Evolutionary conservation across 768 basidiomycete species (phyloP).

Genomic region (Pholiota molesta): DNA sequence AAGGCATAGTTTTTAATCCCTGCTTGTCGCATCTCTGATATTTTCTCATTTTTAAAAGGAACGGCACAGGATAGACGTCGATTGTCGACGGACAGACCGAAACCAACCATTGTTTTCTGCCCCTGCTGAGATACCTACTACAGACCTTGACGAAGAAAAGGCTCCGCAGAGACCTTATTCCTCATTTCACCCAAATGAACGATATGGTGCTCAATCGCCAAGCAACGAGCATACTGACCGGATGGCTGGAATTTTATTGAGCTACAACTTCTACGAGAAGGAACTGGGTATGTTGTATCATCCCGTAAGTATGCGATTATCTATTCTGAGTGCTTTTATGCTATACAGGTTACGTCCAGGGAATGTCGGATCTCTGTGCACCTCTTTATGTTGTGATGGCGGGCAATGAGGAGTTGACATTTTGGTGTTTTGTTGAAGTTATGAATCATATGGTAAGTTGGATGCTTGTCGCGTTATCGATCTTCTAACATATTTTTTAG

Average conservation of each 20-base stretch:
- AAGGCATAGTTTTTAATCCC: slow-evolving; percentile 16
- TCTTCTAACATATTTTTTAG: slow-evolving; percentile 41
- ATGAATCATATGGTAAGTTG: slow-evolving; percentile 91
- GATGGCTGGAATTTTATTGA: slow-evolving; percentile 83
- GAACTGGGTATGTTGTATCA: slow-evolving; percentile 66
- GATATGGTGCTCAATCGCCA: slow-evolving; percentile 89
- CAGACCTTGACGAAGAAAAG: slow-evolving; percentile 54
- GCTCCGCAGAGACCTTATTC: slow-evolving; percentile 57
- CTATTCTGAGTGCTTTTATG: slow-evolving; percentile 4
- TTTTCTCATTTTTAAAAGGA: slow-evolving; percentile 46
- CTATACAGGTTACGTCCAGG: slow-evolving; percentile 87
- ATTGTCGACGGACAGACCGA: slow-evolving; percentile 94
- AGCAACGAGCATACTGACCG: slow-evolving; percentile 91
- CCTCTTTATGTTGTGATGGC: slow-evolving; percentile 92
- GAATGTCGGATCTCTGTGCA: slow-evolving; percentile 96
- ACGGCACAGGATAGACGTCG: slow-evolving; percentile 94
- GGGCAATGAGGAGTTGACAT: slow-evolving; percentile 87
- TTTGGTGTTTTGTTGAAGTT: slow-evolving; percentile 95
- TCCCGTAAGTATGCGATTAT: slow-evolving; percentile 10
- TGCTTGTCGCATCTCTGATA: slow-evolving; percentile 5
- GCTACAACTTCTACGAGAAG: slow-evolving; percentile 89
- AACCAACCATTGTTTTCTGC: slow-evolving; percentile 86
- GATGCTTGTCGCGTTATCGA: slow-evolving; percentile 1
- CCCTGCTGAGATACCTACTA: slow-evolving; percentile 35
- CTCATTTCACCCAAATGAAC: slow-evolving; percentile 71